Evolutionary conservation across 495 filamentous ascomycete genomes (phyloP).

Genomic region (Penicillium canescens): DNA sequence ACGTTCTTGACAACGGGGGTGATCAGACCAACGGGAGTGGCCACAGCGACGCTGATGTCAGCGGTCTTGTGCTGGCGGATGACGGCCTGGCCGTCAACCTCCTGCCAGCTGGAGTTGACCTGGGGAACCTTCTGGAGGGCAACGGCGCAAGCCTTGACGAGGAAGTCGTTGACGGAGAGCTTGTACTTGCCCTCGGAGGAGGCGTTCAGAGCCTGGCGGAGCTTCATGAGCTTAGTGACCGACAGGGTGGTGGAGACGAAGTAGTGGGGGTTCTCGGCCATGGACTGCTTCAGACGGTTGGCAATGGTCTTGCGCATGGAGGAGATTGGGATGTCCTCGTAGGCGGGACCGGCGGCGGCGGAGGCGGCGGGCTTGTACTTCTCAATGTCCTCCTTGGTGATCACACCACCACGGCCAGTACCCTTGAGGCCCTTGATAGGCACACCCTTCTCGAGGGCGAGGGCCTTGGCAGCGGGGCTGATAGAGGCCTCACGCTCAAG

Average conservation of each 20-base stretch:
- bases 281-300: conserved; percentile 81
- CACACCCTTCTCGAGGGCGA: conserved; percentile 86
- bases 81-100: conserved; percentile 68
- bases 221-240: conserved; percentile 90
- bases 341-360: conserved; percentile 61
- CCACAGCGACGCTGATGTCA: conserved; percentile 91
- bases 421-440: conserved; percentile 80
- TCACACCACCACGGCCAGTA: conserved; percentile 79
- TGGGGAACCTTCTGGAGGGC: conserved; percentile 91
- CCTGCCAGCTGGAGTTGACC: conserved; percentile 93
- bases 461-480: conserved; percentile 71
- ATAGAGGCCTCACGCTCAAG: conserved; percentile 77
- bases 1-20: conserved; percentile 94
- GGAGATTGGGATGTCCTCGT: conserved; percentile 80
- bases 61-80: conserved; percentile 91
- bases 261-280: conserved; percentile 95
- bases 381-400: conserved; percentile 91
- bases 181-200: conserved; percentile 91
- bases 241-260: conserved; percentile 88
- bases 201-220: conserved; percentile 90
- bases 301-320: conserved; percentile 99
- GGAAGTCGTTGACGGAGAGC: conserved; percentile 98
- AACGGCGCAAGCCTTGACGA: conserved; percentile 91
- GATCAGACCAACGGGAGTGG: conserved; percentile 92
- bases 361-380: conserved; percentile 64